Evolutionary conservation across 2,329 filamentous ascomycete genomes (phyloP).

Genomic region (Cladophialophora yegresii): DNA sequence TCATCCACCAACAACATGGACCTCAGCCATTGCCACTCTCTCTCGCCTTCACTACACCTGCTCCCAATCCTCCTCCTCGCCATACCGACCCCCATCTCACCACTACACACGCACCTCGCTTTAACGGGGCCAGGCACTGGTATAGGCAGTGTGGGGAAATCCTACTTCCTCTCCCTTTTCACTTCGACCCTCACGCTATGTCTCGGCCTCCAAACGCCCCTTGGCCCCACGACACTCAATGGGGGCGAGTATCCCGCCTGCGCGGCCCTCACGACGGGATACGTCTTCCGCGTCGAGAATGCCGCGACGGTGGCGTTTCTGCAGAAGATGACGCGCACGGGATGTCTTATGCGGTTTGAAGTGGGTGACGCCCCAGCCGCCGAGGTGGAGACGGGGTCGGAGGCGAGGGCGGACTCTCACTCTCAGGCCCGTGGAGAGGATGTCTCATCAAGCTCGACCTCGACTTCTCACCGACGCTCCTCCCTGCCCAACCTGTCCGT

Average conservation of each 20-base stretch:
- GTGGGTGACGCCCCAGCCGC: too few species aligned
- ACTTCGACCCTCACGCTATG: background rate
- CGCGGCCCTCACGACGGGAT: conserved; percentile 49
- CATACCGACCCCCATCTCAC: conserved; percentile 7
- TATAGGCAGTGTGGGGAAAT: background rate
- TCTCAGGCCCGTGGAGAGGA: too few species aligned
- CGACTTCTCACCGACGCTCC: background rate
- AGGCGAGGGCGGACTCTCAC: too few species aligned
- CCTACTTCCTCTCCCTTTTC: background rate
- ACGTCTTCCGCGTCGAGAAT: conserved; percentile 49
- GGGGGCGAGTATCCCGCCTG: conserved; percentile 47
- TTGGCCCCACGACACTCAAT: conserved; percentile 56
- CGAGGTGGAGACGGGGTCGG: too few species aligned
- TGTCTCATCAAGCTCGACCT: background rate
- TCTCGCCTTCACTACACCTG: conserved; percentile 7
- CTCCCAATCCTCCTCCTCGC: conserved; percentile 24
- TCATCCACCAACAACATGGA: background rate
- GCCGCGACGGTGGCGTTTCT: conserved; percentile 57
- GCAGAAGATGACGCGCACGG: conserved; percentile 58
- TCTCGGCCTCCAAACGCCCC: conserved; percentile 57
- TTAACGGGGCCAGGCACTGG: background rate
- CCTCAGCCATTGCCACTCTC: background rate
- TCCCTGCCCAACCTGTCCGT: background rate
- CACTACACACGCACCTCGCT: conserved; percentile 11
- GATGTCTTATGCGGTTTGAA: conserved; percentile 48